Evolutionary conservation across 75 land plant species (phyloP).

Genomic region (Pinus taeda): DNA sequence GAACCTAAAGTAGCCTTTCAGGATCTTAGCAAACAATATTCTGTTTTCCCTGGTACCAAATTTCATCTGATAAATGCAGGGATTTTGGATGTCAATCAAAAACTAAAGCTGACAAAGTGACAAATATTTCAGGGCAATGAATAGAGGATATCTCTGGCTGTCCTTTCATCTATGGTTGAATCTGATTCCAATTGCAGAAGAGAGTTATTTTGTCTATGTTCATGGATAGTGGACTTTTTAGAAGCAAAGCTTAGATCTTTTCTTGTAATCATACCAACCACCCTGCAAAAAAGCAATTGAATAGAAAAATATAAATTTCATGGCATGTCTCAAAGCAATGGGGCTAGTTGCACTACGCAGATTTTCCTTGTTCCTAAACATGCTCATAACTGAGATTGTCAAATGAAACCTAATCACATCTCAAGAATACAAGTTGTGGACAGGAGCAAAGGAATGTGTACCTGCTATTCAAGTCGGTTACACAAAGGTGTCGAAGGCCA

Average conservation of each 20-base stretch:
- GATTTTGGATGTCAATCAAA: neutral
- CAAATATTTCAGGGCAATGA: slow-evolving; percentile 24
- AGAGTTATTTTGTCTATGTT: neutral
- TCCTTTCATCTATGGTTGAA: slow-evolving; percentile 14
- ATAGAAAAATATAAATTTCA: neutral
- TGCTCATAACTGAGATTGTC: too few relatives aligned
- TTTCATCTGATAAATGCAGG: neutral
- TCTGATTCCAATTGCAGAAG: slow-evolving; percentile 9
- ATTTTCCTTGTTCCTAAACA: neutral
- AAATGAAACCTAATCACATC: neutral
- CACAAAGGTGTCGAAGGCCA: slow-evolving; percentile 47
- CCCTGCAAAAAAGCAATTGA: slow-evolving; percentile 20
- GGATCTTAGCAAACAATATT: neutral
- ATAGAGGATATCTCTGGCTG: slow-evolving; percentile 21
- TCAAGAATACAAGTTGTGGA: neutral
- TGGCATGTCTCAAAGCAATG: neutral
- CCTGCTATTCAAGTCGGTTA: slow-evolving; percentile 41
- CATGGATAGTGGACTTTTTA: slow-evolving; percentile 13
- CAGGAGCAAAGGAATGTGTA: neutral
- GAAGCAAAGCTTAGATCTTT: slow-evolving; percentile 32
- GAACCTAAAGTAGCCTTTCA: too few relatives aligned
- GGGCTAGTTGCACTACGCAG: neutral
- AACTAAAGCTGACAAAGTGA: neutral
- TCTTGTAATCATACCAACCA: slow-evolving; percentile 44
- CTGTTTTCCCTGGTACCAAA: neutral